Base-by-base conservation (phyloP, 2,329 filamentous ascomycete genomes). In the Cytospora mali region DNA sequence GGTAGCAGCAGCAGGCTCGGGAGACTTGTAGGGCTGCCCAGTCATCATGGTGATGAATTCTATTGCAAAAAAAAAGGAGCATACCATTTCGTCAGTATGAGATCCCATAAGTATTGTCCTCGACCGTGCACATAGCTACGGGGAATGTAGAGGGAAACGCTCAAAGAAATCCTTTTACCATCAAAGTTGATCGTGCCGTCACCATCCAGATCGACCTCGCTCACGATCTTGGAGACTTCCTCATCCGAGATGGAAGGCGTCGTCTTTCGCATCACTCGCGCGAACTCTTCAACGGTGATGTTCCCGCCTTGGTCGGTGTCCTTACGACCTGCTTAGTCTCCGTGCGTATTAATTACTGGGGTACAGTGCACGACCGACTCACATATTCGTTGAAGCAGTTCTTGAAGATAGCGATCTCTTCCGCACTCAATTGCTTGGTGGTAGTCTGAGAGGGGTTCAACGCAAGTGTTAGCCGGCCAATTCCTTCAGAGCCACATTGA, bases 31-130 rank as follows among this genome's bases (percentile, higher is more conserved):
- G 2, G 71, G 68, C 57, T 75, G 72, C 18, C 75, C 75, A 0
- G 75, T 77, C 76, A 77, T 78, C 75, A 78, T 78, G 10, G 74
- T 72, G 66, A 77, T 76, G 64, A 77, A 78, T 62, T 77, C 75
- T 77, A 49, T 5, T 14, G 14, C 10, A 5, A 18, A 18, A 42
- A 35, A 27, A 9, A 1, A 55, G n/a, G n/a, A n/a, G n/a, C n/a
- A n/a, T 25, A 6, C 31, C 5, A 18, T 33, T 51, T n/a, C n/a
- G 50, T 53, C n/a, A 51, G 28, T 28, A 39, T 6, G 42, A 6
- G 9, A 4, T 23, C 14, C n/a, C n/a, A n/a, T n/a, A n/a, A n/a
- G 35, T 18, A 39, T n/a, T 11, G 35, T 39, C 16, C 39, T 25
- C 29, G 33, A 25, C 33, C 49, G 4, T 18, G 6, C 39, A 46